Base-by-base conservation (phyloP, 805 yeast species). In the Metschnikowia henanensis region DNA sequence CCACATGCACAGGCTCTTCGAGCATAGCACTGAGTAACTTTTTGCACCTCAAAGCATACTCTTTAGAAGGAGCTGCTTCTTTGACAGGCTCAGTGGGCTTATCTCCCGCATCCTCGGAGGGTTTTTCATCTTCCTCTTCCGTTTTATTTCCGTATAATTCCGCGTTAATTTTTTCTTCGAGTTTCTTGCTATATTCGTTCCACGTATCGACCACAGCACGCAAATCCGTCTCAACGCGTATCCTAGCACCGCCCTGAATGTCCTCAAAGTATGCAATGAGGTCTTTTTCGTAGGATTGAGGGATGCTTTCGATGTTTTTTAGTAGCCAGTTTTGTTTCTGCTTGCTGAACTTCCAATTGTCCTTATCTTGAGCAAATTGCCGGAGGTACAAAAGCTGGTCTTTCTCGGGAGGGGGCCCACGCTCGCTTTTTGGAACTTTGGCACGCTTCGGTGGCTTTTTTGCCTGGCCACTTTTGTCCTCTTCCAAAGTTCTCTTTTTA, bases 281-380 rank as follows among this genome's bases (percentile, higher is more conserved):
- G 21, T 78, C 75, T 1, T 58, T 63, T 39, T 76, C 80, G 56
- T 84, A 86, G 8, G 70, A 65, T 0, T 65, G 67, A 2, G 82
- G 84, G 18, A 83, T 78, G 19, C 53, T 49, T 38, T 66, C 72
- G 25, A 84, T 62, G 59, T 87, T 81, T 56, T 80, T 81, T 50
- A 87, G 65, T 33, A 87, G 73, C 95, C 95, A 87, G 58, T 87
- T 87, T 63, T 87, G 95, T 51, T 87, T 87, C 68, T 83, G 91
- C 57, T 87, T 87, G 46, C 89, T 83, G 61, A 87, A 87, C 68
- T 87, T 87, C 95, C 95, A 87, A 46, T 75, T 71, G 0, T 66
- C 78, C 46, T 63, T 67, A 49, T 84, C 87, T 10, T 74, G 72
- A 4, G 66, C 59, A 56, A 73, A 87, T 41, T 76, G 82, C 45